Evolutionary conservation across 495 filamentous ascomycete species (phyloP), one percentile per base, ranked within the genome.

Genomic region (Schizothecium vesticola): DNA sequence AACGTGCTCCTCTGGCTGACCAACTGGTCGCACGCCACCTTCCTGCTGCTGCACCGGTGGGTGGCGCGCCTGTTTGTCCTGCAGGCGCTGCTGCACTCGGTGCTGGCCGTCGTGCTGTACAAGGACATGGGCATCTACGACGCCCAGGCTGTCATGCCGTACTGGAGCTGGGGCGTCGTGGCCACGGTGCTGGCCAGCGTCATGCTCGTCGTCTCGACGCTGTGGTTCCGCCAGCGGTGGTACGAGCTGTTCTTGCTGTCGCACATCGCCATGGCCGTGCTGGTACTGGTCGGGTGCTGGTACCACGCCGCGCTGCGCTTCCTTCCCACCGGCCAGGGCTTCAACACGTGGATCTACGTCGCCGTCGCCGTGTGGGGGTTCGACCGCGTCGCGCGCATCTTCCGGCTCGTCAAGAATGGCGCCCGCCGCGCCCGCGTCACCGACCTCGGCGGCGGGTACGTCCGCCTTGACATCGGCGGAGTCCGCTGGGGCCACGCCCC

Each of bases 1-100:
- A 83, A 84, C 69, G 43, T 83, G 11, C 78, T 85, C 3, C 73
- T 83, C 8, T 81, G 75, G 75, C 59, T 83, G 7, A 82, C 81
- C 1, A 77, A 82, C 68, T 84, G 82, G 82, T 72, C 74, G 6
- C 76, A 83, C 60, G 74, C 74, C 21, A 85, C 82, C 0, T 85
- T 73, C 62, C 13, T 83, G 19, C 64, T 84, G 4, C 71, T 83
- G 0, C 83, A 85, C 66, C 81, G 80, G 7, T 85, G 80, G 80
- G 72, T 82, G 3, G 83, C 81, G 19, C 72, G 77, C 10, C 61
- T 85, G 23, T 78, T 73, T 51, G 69, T 72, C 4, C 13, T 82
- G 19, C 76, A 82, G 65, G 78, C 73, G 8, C 51, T 80, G 25
- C 57, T 80, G 11, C 81, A 84, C 43, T 79, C 78, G 0, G 62